phyloP scores from a whole-genome alignment of 352 stramenopile species.

The Pythium guiyangense region DNA sequence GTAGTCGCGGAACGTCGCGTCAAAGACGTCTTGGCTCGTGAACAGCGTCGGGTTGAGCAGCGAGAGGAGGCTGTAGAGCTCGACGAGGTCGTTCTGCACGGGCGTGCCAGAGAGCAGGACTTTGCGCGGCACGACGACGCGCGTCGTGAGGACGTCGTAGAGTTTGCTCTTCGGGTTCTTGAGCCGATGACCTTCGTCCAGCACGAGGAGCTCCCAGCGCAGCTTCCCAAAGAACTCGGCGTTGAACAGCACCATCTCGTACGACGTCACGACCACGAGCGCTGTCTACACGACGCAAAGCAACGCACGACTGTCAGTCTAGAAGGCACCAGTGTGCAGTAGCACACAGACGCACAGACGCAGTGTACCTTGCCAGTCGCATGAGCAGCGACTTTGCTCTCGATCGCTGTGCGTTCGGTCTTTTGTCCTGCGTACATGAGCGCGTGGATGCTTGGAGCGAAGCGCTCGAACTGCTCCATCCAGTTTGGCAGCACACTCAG shows the following conservation, averaged over 20 bases:
- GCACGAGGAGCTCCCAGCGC: slow-evolving; percentile 56
- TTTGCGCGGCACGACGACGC: slow-evolving; percentile 33
- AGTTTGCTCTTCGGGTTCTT: slow-evolving; percentile 76
- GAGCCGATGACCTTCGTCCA: slow-evolving; percentile 89
- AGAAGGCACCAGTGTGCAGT: too few species aligned
- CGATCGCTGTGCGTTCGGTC: slow-evolving; percentile 28
- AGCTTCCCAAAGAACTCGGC: slow-evolving; percentile 43
- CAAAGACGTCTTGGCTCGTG: slow-evolving; percentile 47
- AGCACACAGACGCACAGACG: too few species aligned
- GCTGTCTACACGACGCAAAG: too few species aligned
- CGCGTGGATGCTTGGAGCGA: slow-evolving; percentile 50
- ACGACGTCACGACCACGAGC: slow-evolving; percentile 66
- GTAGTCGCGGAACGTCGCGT: slow-evolving; percentile 42
- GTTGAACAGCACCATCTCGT: slow-evolving; percentile 66
- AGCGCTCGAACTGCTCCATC: slow-evolving; percentile 75
- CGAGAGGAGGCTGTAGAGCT: slow-evolving; percentile 77
- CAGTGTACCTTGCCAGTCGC: slow-evolving; percentile 8
- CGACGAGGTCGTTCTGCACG: slow-evolving; percentile 83
- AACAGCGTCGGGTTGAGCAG: slow-evolving; percentile 87
- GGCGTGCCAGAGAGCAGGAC: slow-evolving; percentile 81
- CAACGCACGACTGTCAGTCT: too few species aligned
- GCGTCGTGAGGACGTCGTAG: slow-evolving; percentile 40
- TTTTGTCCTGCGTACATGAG: slow-evolving; percentile 55
- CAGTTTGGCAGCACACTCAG: slow-evolving; percentile 82
- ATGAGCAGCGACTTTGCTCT: slow-evolving; percentile 5